Percentiles rank a stretch among this genome's conserved stretches.
These are phyloP conservation scores for Diaporthe longicolla DNA, from an alignment of 2,329 filamentous ascomycete species.

Conservation along the genomic window DNA sequence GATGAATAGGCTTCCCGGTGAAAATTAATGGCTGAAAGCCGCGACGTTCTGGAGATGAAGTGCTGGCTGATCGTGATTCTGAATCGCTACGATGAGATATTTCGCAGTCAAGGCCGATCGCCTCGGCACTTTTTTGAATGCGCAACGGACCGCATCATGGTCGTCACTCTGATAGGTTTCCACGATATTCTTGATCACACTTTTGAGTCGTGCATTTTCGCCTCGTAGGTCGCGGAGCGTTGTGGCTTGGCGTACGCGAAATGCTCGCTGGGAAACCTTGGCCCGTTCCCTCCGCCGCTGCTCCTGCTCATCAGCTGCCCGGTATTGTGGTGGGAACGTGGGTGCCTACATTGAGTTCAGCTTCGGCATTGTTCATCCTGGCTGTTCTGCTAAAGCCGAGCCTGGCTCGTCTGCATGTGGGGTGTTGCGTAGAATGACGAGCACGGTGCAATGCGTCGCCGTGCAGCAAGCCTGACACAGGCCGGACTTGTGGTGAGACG, in stretches of 20 bases:
- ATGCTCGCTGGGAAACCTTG: slow-evolving; percentile 25
- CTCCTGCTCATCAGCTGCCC: neutral
- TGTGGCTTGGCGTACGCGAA: slow-evolving; percentile 23
- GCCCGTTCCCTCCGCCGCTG: slow-evolving; percentile 31
- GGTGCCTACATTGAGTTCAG: neutral
- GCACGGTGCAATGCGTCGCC: neutral
- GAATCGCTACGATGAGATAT: neutral
- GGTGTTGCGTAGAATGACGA: neutral
- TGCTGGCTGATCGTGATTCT: neutral
- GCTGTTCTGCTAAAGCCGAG: neutral
- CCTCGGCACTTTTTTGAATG: neutral
- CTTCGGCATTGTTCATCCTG: neutral
- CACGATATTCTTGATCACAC: neutral
- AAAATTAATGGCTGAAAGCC: neutral
- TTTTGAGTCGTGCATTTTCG: slow-evolving; percentile 14
- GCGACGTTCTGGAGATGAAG: neutral
- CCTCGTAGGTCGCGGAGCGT: slow-evolving; percentile 10
- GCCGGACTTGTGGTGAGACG: neutral
- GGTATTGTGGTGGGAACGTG: too few species aligned
- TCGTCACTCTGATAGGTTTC: neutral
- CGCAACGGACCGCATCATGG: neutral
- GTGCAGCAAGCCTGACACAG: neutral
- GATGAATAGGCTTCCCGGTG: neutral
- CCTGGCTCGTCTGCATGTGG: neutral
- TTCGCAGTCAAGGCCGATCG: neutral